These are phyloP conservation scores for Wickerhamomyces hampshirensis DNA, from an alignment of 805 yeast genomes.

Conservation along the genomic window DNA sequence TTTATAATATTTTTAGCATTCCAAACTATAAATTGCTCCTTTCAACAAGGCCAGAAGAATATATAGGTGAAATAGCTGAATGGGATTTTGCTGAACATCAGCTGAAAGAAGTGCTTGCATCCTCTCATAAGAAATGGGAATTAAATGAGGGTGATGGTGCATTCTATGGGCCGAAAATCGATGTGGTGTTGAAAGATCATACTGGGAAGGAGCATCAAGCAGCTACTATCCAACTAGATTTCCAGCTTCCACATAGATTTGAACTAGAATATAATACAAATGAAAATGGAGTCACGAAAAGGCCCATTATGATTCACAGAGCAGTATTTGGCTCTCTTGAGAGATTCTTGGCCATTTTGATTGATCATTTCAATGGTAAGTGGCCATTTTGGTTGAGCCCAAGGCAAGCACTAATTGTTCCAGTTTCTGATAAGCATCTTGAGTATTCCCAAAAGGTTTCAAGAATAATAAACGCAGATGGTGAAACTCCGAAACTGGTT, in stretches of 20 bases:
- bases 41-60: slow-evolving; percentile 84
- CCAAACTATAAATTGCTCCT: slow-evolving; percentile 53
- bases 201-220: slow-evolving; percentile 83
- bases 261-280: slow-evolving; percentile 58
- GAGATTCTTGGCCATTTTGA: slow-evolving; percentile 82
- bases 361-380: slow-evolving; percentile 85
- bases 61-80: slow-evolving; percentile 66
- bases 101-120: slow-evolving; percentile 54
- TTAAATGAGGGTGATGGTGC: slow-evolving; percentile 94
- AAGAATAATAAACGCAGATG: slow-evolving; percentile 41
- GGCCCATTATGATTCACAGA: slow-evolving; percentile 93
- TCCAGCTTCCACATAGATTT: slow-evolving; percentile 87
- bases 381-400: slow-evolving; percentile 99
- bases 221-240: slow-evolving; percentile 93
- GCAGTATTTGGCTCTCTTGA: slow-evolving; percentile 95
- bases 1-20: slow-evolving; percentile 55
- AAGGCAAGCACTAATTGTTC: slow-evolving; percentile 80
- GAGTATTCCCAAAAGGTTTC: slow-evolving; percentile 50
- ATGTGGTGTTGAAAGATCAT: slow-evolving; percentile 75
- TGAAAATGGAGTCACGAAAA: slow-evolving; percentile 44
- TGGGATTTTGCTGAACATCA: slow-evolving; percentile 83
- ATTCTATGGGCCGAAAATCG: slow-evolving; percentile 94
- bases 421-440: slow-evolving; percentile 62
- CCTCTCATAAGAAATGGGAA: slow-evolving; percentile 55
- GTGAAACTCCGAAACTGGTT: slow-evolving; percentile 44